Percentiles rank a stretch among this genome's conserved stretches.
phyloP scores from a whole-genome alignment of 495 filamentous ascomycete genomes.

The Hypomontagnella monticulosa region DNA sequence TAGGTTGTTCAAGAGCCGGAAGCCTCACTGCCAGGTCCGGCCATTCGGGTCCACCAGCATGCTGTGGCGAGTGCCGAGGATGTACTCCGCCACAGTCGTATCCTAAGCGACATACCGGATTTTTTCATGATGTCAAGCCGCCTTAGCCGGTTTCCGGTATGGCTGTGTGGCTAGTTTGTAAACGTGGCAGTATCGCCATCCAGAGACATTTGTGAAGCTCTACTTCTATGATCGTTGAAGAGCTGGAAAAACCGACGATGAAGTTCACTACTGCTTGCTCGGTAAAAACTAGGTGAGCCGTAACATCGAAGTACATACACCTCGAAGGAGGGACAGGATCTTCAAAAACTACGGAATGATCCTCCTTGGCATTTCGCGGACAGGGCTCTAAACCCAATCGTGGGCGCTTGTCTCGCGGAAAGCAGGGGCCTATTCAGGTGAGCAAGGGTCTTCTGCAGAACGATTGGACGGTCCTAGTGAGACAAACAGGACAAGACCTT shows the following conservation, averaged over 20 bases:
- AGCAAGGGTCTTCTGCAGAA: constrained; percentile 45
- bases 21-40: constrained; percentile 27
- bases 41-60: constrained; percentile 24
- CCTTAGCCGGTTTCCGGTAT: constrained; percentile 4
- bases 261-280: constrained; percentile 14
- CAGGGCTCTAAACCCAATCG: constrained; percentile 48
- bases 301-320: constrained; percentile 25
- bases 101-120: constrained; percentile 14
- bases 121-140: neutral
- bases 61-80: constrained; percentile 40
- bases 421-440: constrained; percentile 48
- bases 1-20: constrained; percentile 22
- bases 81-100: constrained; percentile 47
- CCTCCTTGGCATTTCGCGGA: constrained; percentile 37
- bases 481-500: constrained; percentile 47
- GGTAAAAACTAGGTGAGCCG: constrained; percentile 24
- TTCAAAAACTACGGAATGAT: constrained; percentile 42
- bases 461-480: constrained; percentile 49
- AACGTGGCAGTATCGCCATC: constrained; percentile 44
- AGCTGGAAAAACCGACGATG: constrained; percentile 9
- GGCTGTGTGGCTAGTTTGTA: constrained; percentile 36
- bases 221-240: neutral
- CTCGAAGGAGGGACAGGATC: constrained; percentile 22
- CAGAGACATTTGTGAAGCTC: constrained; percentile 15
- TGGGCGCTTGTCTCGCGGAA: constrained; percentile 45